Evolutionary conservation across 2,329 filamentous ascomycete species (phyloP).

Genomic region (Aspergillus unguis): DNA sequence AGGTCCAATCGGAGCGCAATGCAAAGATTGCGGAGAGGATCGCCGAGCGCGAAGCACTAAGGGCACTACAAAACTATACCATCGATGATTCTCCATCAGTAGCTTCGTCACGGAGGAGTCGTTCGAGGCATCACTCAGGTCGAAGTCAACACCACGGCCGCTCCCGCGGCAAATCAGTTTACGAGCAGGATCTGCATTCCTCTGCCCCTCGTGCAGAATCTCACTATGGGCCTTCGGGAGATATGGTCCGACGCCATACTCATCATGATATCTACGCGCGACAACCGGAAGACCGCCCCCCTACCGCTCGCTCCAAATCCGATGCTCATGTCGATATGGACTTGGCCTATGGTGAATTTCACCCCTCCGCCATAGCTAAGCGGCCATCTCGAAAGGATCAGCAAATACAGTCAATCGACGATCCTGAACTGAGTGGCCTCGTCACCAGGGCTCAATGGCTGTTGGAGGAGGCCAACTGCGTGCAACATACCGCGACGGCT

Average conservation of each 20-base stretch:
- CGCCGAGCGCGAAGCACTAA: slow-evolving; percentile 59
- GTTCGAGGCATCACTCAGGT: slow-evolving; percentile 30
- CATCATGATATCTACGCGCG: slow-evolving; percentile 32
- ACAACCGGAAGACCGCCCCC: slow-evolving; percentile 23
- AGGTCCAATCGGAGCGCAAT: slow-evolving; percentile 69
- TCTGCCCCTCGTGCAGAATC: slow-evolving; percentile 20
- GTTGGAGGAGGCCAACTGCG: slow-evolving; percentile 81
- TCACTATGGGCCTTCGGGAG: slow-evolving; percentile 19
- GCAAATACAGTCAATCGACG: slow-evolving; percentile 43
- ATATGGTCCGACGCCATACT: slow-evolving; percentile 39
- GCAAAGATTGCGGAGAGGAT: slow-evolving; percentile 54
- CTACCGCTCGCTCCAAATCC: slow-evolving; percentile 29
- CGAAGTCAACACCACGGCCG: slow-evolving; percentile 25
- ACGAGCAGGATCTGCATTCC: slow-evolving; percentile 33
- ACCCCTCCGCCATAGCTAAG: slow-evolving; percentile 52
- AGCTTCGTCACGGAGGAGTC: slow-evolving; percentile 43
- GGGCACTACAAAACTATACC: slow-evolving; percentile 50
- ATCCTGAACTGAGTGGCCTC: slow-evolving; percentile 63
- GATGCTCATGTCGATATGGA: slow-evolving; percentile 71
- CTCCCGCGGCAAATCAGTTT: slow-evolving; percentile 17
- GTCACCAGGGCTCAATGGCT: slow-evolving; percentile 72
- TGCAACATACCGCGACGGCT: slow-evolving; percentile 76
- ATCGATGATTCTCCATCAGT: slow-evolving; percentile 48
- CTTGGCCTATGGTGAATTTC: slow-evolving; percentile 84
- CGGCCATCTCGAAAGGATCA: slow-evolving; percentile 12